Evolutionary conservation across 257 asterid genomes (phyloP), one percentile per base, ranked within the genome.

Genomic region (Catharanthus roseus): DNA sequence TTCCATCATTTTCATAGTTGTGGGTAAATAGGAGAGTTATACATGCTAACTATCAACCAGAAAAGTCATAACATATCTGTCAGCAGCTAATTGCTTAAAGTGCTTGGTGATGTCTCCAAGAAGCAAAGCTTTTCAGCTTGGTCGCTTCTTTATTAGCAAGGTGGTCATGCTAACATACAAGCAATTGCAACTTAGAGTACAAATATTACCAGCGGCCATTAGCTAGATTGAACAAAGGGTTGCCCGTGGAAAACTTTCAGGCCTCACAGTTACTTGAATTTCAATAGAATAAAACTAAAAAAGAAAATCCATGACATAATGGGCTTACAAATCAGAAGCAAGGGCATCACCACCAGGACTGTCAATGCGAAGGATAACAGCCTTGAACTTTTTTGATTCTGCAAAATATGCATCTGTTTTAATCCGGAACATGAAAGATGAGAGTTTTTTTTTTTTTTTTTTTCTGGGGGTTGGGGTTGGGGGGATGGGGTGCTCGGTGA

Each of bases 301-400:
- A 41, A 7, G 72, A 69, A 72, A 68, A 49, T 33, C 8, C 65
- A 31, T 50, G 29, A 57, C 58, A 38, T 23, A 39, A 18, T 78
- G 34, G 55, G 83, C 99, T 88, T 88, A 93, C 99, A 93, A 75
- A 81, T 93, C 99, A 83, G 99, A 93, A 68, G 99, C 99, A 79
- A 93, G 99, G 61, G 97, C 99, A 82, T 93, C 99, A 55, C 99
- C 99, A 70, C 99, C 99, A 67, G 97, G 97, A 83, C 99, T 93
- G 77, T 93, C 99, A 76, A 93, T 93, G 51, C 97, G 97, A 70
- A 93, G 81, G 74, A 93, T 72, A 64, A 84, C 96, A 68, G 99
- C 99, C 81, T 91, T 93, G 73, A 84, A 93, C 84, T 66, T 83
- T 77, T 91, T 88, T 24, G 99, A 93, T 72, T 91, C 99, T 93